Evolutionary conservation across 2,329 filamentous ascomycete species (phyloP).

Genomic region (Cladosporium sp.): DNA sequence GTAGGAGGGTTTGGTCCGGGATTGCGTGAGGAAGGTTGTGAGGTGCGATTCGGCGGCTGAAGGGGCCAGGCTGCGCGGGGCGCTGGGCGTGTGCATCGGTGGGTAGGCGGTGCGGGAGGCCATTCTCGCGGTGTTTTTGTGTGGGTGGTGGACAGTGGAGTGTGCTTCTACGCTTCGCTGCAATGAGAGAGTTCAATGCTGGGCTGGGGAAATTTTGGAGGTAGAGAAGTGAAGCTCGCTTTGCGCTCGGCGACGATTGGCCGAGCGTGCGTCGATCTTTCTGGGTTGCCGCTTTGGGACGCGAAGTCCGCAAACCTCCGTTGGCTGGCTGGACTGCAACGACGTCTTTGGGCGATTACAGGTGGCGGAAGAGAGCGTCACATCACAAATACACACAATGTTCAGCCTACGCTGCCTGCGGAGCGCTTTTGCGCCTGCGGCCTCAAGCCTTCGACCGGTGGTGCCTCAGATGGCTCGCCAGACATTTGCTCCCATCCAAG

Average conservation of each 20-base stretch:
- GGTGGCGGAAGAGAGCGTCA: no score
- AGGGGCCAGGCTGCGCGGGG: slow-evolving; percentile 27
- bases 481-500: background rate
- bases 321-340: background rate
- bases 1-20: slow-evolving; percentile 37
- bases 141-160: background rate
- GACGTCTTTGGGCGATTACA: background rate
- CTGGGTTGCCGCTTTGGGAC: background rate
- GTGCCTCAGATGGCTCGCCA: slow-evolving; percentile 8
- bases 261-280: background rate
- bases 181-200: background rate
- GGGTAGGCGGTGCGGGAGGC: slow-evolving; percentile 26
- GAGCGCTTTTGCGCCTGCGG: slow-evolving; percentile 9
- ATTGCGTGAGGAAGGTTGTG: slow-evolving; percentile 35
- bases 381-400: slow-evolving; percentile 12
- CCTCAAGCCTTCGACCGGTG: slow-evolving; percentile 1
- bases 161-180: background rate
- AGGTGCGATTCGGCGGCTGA: slow-evolving; percentile 32
- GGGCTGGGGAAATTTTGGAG: slow-evolving; percentile 6
- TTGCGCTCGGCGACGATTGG: background rate
- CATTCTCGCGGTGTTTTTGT: slow-evolving; percentile 8
- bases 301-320: background rate
- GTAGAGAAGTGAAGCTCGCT: background rate
- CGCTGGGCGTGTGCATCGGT: slow-evolving; percentile 31
- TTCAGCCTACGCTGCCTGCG: slow-evolving; percentile 16